A percentile compares a stretch with the other conserved stretches of the same genome.
Conservation (phyloP, 2,329 filamentous ascomycete species). For the Colletotrichum salicis region DNA sequence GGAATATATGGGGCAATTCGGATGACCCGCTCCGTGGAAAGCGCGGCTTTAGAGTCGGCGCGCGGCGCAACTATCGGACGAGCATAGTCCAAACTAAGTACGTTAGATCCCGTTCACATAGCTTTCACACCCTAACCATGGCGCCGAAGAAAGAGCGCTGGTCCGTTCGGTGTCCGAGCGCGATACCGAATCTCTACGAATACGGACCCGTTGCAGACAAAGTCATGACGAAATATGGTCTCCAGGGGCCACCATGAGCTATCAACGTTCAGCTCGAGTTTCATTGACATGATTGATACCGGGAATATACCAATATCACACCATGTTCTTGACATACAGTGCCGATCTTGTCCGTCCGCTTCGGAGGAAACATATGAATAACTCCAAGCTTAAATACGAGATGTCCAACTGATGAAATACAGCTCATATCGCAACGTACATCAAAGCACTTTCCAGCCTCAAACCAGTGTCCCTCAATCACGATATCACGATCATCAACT, state of each 20-base stretch:
- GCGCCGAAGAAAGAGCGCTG: neutral
- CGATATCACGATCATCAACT: neutral
- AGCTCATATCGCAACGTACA: no score
- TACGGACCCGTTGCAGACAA: neutral
- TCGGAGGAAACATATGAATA: neutral
- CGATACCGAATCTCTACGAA: neutral
- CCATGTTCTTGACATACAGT: neutral
- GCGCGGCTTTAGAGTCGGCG: neutral
- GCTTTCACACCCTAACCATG: neutral
- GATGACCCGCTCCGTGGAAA: neutral
- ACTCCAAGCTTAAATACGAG: neutral
- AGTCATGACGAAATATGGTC: neutral
- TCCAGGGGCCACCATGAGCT: neutral
- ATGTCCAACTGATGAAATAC: no score
- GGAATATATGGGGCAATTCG: neutral
- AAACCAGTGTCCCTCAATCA: no score
- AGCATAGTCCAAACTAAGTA: neutral
- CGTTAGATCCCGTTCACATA: neutral
- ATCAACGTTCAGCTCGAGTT: neutral
- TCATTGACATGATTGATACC: neutral
- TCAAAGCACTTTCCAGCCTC: no score
- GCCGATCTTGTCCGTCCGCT: neutral
- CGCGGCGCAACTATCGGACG: neutral
- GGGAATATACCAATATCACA: no score
- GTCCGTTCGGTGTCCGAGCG: constrained; percentile 1